Conservation (phyloP, 116 monocot genomes). For the Phalaenopsis hybrid region DNA sequence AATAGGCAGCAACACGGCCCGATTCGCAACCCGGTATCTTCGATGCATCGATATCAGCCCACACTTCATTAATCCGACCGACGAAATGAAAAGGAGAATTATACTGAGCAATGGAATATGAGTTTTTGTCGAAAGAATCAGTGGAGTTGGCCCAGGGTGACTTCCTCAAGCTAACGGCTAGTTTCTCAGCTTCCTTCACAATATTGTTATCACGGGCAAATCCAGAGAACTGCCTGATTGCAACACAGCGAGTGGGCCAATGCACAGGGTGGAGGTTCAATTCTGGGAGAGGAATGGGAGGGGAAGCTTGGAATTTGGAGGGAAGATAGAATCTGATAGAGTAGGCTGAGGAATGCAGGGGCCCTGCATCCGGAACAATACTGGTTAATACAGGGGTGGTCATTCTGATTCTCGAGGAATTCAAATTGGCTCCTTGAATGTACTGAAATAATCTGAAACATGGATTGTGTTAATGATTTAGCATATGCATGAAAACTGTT, state of each 20-base stretch:
- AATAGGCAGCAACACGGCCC: slow-evolving; percentile 17
- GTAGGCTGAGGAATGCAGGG: slow-evolving; percentile 78
- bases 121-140: slow-evolving; percentile 21
- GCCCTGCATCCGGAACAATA: slow-evolving; percentile 60
- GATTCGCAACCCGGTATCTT: slow-evolving; percentile 30
- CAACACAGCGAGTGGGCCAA: slow-evolving; percentile 57
- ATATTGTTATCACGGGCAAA: slow-evolving; percentile 66
- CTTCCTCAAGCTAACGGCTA: slow-evolving; percentile 51
- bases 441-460: slow-evolving; percentile 73
- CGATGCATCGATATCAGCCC: slow-evolving; percentile 51
- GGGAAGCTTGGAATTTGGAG: slow-evolving; percentile 53
- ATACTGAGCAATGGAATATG: slow-evolving; percentile 77
- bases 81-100: slow-evolving; percentile 60
- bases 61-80: slow-evolving; percentile 69
- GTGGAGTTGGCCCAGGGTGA: slow-evolving; percentile 62
- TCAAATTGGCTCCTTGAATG: slow-evolving; percentile 74
- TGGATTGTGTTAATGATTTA: too few relatives aligned
- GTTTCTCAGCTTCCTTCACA: slow-evolving; percentile 68
- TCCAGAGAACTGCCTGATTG: slow-evolving; percentile 63
- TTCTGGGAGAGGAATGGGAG: slow-evolving; percentile 71
- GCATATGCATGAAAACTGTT: too few relatives aligned
- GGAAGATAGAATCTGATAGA: slow-evolving; percentile 47
- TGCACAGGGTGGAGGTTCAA: slow-evolving; percentile 44
- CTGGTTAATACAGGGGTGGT: slow-evolving; percentile 70
- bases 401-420: slow-evolving; percentile 64